Conservation (phyloP, 1,284 basidiomycete species). For the Fomes fomentarius region DNA sequence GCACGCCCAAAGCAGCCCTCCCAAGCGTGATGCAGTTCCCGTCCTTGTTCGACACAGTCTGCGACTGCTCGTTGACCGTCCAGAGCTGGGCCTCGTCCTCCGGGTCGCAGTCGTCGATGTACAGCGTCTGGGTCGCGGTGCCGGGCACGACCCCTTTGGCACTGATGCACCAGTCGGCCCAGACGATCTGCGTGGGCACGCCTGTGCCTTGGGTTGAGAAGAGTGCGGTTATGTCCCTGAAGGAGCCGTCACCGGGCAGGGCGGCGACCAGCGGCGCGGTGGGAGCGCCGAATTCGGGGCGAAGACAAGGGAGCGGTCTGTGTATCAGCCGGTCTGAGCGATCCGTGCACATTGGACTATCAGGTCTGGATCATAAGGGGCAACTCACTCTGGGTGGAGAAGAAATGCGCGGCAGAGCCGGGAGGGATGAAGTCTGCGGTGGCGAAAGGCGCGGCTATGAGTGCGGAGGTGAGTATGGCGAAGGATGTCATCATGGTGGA, state of each 20-base stretch:
- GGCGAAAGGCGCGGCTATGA: constrained; percentile 7
- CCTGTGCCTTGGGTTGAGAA: constrained; percentile 4
- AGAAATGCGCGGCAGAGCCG: constrained; percentile 17
- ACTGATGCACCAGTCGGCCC: constrained; percentile 16
- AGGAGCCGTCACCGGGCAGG: constrained; percentile 14
- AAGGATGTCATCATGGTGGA: constrained; percentile 3
- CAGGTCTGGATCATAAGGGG: neutral
- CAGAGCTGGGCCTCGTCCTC: constrained; percentile 8
- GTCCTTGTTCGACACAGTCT: constrained; percentile 20
- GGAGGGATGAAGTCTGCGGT: constrained; percentile 15
- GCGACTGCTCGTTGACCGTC: constrained; percentile 8
- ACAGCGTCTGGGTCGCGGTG: constrained; percentile 9
- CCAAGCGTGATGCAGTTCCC: constrained; percentile 22
- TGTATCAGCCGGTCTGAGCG: neutral
- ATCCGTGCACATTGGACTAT: neutral
- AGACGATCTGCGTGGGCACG: constrained; percentile 12
- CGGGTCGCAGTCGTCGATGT: constrained; percentile 15
- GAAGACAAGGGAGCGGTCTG: constrained; percentile 17
- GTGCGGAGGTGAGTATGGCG: constrained; percentile 1
- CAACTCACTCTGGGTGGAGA: constrained; percentile 16
- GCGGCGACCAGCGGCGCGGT: constrained; percentile 3
- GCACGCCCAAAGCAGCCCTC: constrained; percentile 5
- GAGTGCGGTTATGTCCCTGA: constrained; percentile 14
- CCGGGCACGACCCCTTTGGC: constrained; percentile 16
- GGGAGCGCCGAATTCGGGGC: constrained; percentile 1